Percentiles rank a stretch among this genome's conserved stretches.
phyloP scores from a whole-genome alignment of 805 yeast genomes.

The Saturnispora saitoi region DNA sequence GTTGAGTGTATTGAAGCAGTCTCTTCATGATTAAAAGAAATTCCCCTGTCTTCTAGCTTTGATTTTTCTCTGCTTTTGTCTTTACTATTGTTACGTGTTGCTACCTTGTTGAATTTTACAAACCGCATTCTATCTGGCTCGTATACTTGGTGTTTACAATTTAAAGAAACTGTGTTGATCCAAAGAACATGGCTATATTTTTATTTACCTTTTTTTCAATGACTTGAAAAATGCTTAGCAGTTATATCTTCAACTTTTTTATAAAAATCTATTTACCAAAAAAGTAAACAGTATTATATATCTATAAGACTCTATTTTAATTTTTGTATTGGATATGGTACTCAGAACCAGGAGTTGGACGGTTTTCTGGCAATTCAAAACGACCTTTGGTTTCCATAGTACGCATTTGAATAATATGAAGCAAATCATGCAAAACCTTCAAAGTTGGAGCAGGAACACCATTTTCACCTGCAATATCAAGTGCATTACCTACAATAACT shows the following conservation, averaged over 20 bases:
- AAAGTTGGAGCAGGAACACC: slow-evolving; percentile 27
- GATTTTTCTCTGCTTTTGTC: background rate
- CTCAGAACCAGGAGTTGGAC: slow-evolving; percentile 24
- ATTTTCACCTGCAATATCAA: slow-evolving; percentile 25
- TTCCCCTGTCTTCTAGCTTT: background rate
- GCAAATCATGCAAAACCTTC: slow-evolving; percentile 20
- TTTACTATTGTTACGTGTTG: background rate
- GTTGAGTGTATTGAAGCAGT: slow-evolving; percentile 18
- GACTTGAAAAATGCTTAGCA: no score
- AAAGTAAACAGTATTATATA: background rate
- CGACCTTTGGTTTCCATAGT: slow-evolving; percentile 26
- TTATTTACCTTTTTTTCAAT: background rate
- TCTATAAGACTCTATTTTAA: background rate
- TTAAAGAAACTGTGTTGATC: background rate
- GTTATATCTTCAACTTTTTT: no score
- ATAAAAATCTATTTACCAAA: background rate
- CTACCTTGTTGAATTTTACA: slow-evolving; percentile 4
- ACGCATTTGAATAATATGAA: slow-evolving; percentile 26
- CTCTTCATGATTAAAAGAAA: slow-evolving; percentile 8
- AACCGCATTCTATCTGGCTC: slow-evolving; percentile 1
- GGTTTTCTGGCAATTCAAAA: slow-evolving; percentile 24
- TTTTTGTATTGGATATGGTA: slow-evolving; percentile 12
- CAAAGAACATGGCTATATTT: background rate
- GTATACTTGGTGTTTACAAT: background rate
- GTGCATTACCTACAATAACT: slow-evolving; percentile 36